phyloP scores from a whole-genome alignment of 176 grass and related monocot genomes.

The Carex myosuroides region DNA sequence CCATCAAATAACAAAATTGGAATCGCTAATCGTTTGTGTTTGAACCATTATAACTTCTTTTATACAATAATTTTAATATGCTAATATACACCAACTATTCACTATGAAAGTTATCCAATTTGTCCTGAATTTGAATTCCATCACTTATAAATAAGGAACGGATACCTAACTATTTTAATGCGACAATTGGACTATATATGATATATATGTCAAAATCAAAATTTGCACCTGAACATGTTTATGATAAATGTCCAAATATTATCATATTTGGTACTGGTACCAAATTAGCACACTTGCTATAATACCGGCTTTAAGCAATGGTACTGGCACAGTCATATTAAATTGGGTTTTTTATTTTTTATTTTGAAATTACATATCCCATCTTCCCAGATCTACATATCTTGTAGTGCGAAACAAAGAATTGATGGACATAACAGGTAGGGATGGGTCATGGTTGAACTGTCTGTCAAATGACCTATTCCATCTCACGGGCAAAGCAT shows the following conservation, averaged over 20 bases:
- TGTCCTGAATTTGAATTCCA: not conserved
- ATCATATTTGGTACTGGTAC: not conserved
- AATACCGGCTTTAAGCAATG: not conserved
- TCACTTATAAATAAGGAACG: not conserved
- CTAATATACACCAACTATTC: not conserved
- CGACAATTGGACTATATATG: too few species aligned
- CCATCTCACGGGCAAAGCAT: not conserved
- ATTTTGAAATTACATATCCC: not conserved
- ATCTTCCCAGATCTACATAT: not conserved
- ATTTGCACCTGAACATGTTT: too few species aligned
- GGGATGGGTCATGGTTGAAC: not conserved
- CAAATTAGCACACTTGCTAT: not conserved
- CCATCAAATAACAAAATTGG: not conserved
- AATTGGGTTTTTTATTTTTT: not conserved
- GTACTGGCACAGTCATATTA: not conserved
- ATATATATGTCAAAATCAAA: too few species aligned
- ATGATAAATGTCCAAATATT: too few species aligned
- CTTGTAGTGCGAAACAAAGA: not conserved
- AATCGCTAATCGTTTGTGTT: not conserved
- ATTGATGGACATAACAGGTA: constrained; percentile 6
- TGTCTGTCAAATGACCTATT: constrained; percentile 1
- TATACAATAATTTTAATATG: not conserved
- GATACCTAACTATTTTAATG: not conserved
- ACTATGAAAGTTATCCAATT: not conserved
- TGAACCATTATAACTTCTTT: not conserved